Conservation (phyloP, 2,329 filamentous ascomycete species). For the Trichophyton equinum region DNA sequence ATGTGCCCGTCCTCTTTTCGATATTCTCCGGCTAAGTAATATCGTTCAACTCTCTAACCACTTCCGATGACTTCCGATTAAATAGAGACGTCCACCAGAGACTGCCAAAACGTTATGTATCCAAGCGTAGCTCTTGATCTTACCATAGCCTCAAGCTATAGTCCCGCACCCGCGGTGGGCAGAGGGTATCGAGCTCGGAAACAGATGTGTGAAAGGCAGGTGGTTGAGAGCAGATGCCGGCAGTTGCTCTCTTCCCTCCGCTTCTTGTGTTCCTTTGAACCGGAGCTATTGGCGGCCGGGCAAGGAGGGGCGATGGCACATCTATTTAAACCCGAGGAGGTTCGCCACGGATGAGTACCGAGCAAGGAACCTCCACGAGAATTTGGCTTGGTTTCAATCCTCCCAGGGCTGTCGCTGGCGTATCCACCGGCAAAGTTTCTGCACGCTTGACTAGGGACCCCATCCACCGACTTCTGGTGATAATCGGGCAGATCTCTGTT, state of each 20-base stretch:
- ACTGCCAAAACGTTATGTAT: not conserved
- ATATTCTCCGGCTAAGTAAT: not conserved
- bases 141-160: not conserved
- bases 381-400: not conserved
- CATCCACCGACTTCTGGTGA: not conserved
- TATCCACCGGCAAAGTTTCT: slow-evolving; percentile 1
- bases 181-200: not conserved
- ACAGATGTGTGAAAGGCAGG: not conserved
- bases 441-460: not conserved
- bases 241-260: not conserved
- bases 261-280: too few species aligned
- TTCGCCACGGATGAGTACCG: not conserved
- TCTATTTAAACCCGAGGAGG: not conserved
- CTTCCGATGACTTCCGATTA: not conserved
- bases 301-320: not conserved
- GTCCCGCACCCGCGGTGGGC: not conserved
- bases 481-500: slow-evolving; percentile 1
- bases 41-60: not conserved
- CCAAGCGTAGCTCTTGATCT: not conserved
- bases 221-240: not conserved
- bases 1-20: not conserved
- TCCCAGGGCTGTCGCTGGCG: not conserved
- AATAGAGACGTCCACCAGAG: not conserved
- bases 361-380: not conserved
- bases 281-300: not conserved